Evolutionary conservation across 805 yeast species (phyloP), one percentile per base, ranked within the genome.

Genomic region (Metschnikowia continentalis): DNA sequence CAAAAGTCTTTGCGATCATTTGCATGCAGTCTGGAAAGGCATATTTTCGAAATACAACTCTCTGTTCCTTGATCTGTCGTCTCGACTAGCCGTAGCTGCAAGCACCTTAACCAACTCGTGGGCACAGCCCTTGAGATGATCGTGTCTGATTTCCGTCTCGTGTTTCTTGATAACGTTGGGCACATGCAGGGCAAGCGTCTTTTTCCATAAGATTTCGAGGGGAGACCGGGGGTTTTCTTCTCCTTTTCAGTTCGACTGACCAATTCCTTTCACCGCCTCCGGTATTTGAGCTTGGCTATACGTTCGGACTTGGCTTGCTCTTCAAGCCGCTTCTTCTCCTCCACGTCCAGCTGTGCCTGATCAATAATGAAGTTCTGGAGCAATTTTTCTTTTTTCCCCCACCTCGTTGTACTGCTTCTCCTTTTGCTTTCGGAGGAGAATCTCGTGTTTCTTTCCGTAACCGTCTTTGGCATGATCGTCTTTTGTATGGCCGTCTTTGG

Each of bases 131-230:
- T 91, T 92, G 47, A 89, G 62, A 50, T 81, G 76, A 4, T 87
- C 96, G 51, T 81, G 83, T 4, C 90, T 90, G 20, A 92, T 73
- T 48, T 82, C 83, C 2, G 73, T 63, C 56, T 81, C 85, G 65
- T 86, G 81, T 57, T 80, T 81, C 56, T 83, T 82, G 49, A 91
- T 74, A 61, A 87, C 66, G 60, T 90, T 90, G 8, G 97, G 97
- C 10, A 92, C 87, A 58, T 81, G 74, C n/a, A 76, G 68, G 1
- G 97, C 97, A 63, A 92, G 81, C 32, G 72, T 56, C 38, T 62
- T 64, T 5, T 68, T 72, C 83, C 83, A 79, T 46, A 61, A 62
- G 11, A 57, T 54, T 35, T 69, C 74, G 2, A n/a, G 56, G 55
- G 6, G 55, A 40, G 8, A 42, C 49, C 6, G 45, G 13, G 6